Evolutionary conservation across 768 basidiomycete genomes (phyloP).

Genomic region (Rhizopogon vinicolor): DNA sequence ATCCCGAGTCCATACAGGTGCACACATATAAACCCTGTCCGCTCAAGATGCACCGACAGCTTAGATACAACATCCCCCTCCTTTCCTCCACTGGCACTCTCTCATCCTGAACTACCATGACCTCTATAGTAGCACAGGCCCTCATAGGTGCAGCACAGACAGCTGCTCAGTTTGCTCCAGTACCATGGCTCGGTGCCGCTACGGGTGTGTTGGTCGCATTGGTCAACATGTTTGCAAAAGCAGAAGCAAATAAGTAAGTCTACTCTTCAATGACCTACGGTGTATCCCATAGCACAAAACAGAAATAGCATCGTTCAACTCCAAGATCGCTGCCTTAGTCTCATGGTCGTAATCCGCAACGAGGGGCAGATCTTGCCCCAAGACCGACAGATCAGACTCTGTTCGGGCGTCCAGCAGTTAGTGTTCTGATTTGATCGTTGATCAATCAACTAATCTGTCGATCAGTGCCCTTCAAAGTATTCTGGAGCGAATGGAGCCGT

Average conservation of each 20-base stretch:
- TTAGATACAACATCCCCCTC: neutral
- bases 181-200: constrained; percentile 43
- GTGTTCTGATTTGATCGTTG: constrained; percentile 5
- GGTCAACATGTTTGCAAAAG: constrained; percentile 42
- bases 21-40: neutral
- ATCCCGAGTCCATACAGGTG: too few species aligned
- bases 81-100: neutral
- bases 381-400: constrained; percentile 28
- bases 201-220: constrained; percentile 40
- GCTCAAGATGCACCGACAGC: neutral
- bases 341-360: constrained; percentile 37
- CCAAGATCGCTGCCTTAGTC: constrained; percentile 39
- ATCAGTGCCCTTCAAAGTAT: constrained; percentile 31
- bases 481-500: constrained; percentile 36
- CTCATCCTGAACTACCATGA: neutral
- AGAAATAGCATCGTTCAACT: constrained; percentile 42
- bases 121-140: constrained; percentile 8
- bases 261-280: neutral
- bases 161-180: constrained; percentile 41
- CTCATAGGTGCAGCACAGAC: constrained; percentile 32
- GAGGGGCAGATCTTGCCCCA: constrained; percentile 21
- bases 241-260: constrained; percentile 42
- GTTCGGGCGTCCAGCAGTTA: constrained; percentile 29
- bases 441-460: neutral
- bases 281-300: neutral